Conservation (phyloP, 768 basidiomycete species). For the Pulveroboletus ravenelii region DNA sequence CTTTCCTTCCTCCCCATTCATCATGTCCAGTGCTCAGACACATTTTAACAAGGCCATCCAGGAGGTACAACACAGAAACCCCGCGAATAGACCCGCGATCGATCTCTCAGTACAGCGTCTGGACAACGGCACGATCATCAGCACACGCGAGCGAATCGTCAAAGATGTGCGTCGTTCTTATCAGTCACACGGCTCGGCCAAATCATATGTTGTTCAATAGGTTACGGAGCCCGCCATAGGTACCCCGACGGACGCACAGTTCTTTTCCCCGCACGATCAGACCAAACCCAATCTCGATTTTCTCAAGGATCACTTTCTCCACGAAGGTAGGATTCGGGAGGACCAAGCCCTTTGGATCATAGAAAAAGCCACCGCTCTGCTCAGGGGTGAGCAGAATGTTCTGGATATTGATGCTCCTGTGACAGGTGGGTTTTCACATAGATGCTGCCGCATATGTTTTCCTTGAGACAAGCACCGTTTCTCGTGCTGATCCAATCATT, state of each 20-base stretch:
- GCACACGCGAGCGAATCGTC: conserved; percentile 91
- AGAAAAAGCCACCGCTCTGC: conserved; percentile 76
- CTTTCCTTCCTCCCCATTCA: conserved; percentile 4
- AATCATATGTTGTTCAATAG: conserved; percentile 35
- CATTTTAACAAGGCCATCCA: no score
- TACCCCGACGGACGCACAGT: conserved; percentile 89
- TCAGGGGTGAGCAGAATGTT: conserved; percentile 84
- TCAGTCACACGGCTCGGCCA: no score
- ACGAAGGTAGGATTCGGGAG: conserved; percentile 89
- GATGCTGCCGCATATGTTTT: no score
- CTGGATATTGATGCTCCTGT: conserved; percentile 95
- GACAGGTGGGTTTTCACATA: conserved; percentile 55
- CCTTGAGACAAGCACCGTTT: no score
- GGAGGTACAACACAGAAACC: no score
- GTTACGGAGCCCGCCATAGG: conserved; percentile 97
- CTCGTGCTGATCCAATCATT: conserved; percentile 2
- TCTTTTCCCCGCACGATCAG: conserved; percentile 79
- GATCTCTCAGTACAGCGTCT: no score
- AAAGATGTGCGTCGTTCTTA: conserved; percentile 65
- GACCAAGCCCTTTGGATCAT: conserved; percentile 95
- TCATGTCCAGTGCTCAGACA: background rate
- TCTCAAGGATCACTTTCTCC: conserved; percentile 98
- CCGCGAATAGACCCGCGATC: no score
- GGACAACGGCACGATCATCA: conserved; percentile 71
- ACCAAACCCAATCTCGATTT: conserved; percentile 93